Evolutionary conservation across 441 rosid species (phyloP).

Genomic region (Sinapis alba): DNA sequence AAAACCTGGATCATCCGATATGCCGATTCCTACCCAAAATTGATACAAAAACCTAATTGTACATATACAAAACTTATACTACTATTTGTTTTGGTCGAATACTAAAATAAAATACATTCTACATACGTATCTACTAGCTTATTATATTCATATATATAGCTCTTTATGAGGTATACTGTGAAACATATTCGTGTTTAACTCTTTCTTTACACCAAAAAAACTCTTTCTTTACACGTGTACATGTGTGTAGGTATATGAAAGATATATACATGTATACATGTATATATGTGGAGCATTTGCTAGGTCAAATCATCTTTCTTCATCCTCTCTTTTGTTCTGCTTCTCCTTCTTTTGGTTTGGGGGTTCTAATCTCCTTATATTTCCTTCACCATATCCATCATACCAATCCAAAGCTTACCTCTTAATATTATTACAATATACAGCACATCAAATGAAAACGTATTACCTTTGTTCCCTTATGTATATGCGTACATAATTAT

Average conservation of each 20-base stretch:
- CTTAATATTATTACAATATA: not conserved
- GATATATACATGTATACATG: not conserved
- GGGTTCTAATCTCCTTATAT: not conserved
- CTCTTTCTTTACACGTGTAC: constrained; percentile 5
- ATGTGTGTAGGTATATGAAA: not conserved
- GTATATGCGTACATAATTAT: constrained; percentile 4
- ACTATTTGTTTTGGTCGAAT: not conserved
- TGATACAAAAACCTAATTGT: not conserved
- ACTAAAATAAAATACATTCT: not conserved
- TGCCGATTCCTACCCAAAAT: not conserved
- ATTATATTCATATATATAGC: not conserved
- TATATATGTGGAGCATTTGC: constrained; percentile 15
- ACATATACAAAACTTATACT: not conserved
- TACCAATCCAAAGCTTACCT: constrained; percentile 4
- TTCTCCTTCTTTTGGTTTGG: not conserved
- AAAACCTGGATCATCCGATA: constrained; percentile 6
- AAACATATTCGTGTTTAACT: not conserved
- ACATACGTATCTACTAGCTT: not conserved
- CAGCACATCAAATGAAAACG: constrained; percentile 2
- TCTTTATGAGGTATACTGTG: not conserved
- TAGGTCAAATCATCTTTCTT: constrained; percentile 21
- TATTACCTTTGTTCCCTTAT: not conserved
- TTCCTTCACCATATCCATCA: constrained; percentile 1
- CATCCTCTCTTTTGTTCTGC: not conserved
- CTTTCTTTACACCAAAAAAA: constrained; percentile 14